Base-by-base conservation (phyloP, 805 yeast genomes). In the Suhomyces kilbournensis region DNA sequence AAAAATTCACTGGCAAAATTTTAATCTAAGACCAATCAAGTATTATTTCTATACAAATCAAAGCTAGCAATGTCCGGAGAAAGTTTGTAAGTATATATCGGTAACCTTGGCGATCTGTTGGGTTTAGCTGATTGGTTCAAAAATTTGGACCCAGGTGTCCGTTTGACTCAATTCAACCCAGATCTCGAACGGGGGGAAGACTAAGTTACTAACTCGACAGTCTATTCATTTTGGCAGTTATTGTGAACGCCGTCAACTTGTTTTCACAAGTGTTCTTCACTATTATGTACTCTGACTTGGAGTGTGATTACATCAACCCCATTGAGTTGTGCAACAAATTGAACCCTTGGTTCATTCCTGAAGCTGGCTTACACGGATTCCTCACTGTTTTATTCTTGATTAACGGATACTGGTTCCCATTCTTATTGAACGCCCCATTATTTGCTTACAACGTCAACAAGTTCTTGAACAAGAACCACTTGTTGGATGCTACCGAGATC, bases 401-500 rank as follows among this genome's bases (percentile, higher is more conserved):
- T 57, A 88, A 88, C 57, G 97, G 98, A 20, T 90, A 88, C 75
- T 92, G 97, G 97, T 83, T 90, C 68, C 84, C 90, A 20, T 86
- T 93, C 70, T 72, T 92, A 63, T 70, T 94, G 66, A 90, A 90
- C 71, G 74, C 84, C 59, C 97, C 98, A 46, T 77, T 94, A 56
- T 72, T 89, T 50, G 94, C 91, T 26, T 94, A 79, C 79, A 94
- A 94, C 69, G 84, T 77, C 54, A 86, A 87, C 77, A 89, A 89
- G 71, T 82, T 90, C 65, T 72, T 85, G 70, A 83, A 82, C 62
- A 90, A 90, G 72, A 84, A 85, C 68, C 92, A 93, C 68, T 76
- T 89, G 57, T 83, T 92, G 69, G 99, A 94, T 71, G 98, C 98
- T 53, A 93, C 99, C 44, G 97, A 93, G 72, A 94, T 93, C 64